phyloP scores from a whole-genome alignment of 805 yeast species.

The Monosporozyma servazzii region DNA sequence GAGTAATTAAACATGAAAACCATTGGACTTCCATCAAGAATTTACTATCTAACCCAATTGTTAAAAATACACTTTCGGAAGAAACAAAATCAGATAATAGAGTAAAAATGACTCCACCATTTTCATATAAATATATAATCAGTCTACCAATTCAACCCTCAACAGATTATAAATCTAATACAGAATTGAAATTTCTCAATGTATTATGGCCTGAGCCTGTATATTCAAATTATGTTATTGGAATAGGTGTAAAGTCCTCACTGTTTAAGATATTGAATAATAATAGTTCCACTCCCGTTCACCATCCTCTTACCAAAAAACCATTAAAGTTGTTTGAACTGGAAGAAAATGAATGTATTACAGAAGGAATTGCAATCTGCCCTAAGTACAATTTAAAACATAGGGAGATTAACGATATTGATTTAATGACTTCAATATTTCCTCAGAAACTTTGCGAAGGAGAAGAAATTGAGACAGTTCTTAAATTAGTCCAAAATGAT shows the following conservation, averaged over 20 bases:
- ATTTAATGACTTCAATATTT: not conserved
- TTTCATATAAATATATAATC: constrained; percentile 6
- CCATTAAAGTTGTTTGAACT: constrained; percentile 10
- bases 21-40: not conserved
- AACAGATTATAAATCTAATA: not conserved
- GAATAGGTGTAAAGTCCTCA: constrained; percentile 15
- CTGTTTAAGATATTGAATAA: constrained; percentile 5
- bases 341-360: constrained; percentile 8
- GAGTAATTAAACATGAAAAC: not conserved
- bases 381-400: constrained; percentile 16
- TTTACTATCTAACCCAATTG: not conserved
- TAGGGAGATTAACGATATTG: not conserved
- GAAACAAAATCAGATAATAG: not conserved
- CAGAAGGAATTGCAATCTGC: constrained; percentile 19
- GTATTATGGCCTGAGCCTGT: constrained; percentile 17
- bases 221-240: constrained; percentile 17
- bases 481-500: not conserved
- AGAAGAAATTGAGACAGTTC: not conserved
- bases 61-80: not conserved
- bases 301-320: constrained; percentile 13
- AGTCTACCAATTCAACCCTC: not conserved
- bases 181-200: not conserved
- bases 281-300: constrained; percentile 1
- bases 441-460: not conserved
- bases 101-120: not conserved